phyloP scores from a whole-genome alignment of 2,329 filamentous ascomycete genomes.

The Xylariaceae sp. region DNA sequence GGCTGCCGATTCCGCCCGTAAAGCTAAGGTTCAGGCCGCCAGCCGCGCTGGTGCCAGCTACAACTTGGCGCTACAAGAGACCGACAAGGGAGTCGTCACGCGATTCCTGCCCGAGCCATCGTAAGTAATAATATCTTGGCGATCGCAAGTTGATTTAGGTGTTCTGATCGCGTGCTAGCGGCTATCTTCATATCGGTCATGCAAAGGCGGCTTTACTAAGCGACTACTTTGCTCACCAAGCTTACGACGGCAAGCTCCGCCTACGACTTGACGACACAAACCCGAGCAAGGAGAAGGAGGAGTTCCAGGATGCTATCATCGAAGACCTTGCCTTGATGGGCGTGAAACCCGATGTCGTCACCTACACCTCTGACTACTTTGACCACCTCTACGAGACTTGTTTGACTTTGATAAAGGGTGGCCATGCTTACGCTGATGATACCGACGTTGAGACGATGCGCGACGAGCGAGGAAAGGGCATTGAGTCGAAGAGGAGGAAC shows the following conservation, averaged over 20 bases:
- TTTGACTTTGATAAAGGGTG: slow-evolving; percentile 77
- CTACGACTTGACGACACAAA: slow-evolving; percentile 97
- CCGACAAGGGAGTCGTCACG: slow-evolving; percentile 84
- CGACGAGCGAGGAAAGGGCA: slow-evolving; percentile 76
- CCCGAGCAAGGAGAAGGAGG: slow-evolving; percentile 93
- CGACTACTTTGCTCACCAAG: slow-evolving; percentile 94
- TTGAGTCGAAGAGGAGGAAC: slow-evolving; percentile 76
- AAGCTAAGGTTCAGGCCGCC: slow-evolving; percentile 63
- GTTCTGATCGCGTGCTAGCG: slow-evolving; percentile 39
- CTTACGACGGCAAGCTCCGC: slow-evolving; percentile 85
- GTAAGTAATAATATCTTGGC: slow-evolving; percentile 41
- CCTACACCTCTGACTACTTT: slow-evolving; percentile 95
- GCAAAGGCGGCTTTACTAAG: slow-evolving; percentile 90
- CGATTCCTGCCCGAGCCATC: slow-evolving; percentile 93
- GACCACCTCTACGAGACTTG: slow-evolving; percentile 84
- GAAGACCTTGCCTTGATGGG: slow-evolving; percentile 90
- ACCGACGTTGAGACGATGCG: slow-evolving; percentile 87
- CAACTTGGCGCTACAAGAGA: slow-evolving; percentile 79
- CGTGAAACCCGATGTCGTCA: slow-evolving; percentile 79
- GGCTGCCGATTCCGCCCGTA: slow-evolving; percentile 62
- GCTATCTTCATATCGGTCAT: slow-evolving; percentile 93
- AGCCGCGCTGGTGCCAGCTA: slow-evolving; percentile 81
- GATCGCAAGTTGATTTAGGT: background rate
- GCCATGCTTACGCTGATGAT: slow-evolving; percentile 90
- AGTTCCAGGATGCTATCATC: slow-evolving; percentile 90